phyloP scores from a whole-genome alignment of 805 yeast genomes.

The Myxozyma mucilagina region DNA sequence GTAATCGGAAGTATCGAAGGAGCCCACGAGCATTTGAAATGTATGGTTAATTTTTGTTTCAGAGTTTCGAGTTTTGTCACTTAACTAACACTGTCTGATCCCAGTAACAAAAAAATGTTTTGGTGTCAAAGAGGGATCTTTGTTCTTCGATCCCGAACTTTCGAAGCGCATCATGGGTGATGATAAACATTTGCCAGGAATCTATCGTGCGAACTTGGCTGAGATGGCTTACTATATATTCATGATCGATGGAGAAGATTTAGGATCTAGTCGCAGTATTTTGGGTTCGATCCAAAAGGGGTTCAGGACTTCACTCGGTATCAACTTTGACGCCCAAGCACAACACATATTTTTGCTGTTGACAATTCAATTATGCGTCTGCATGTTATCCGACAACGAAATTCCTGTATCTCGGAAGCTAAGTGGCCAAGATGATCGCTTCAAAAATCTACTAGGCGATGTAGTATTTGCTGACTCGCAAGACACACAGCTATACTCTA shows the following conservation, averaged over 20 bases:
- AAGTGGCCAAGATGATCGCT: not conserved
- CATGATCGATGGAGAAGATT: not conserved
- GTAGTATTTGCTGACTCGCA: not conserved
- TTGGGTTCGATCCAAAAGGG: not conserved
- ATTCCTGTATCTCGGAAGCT: not conserved
- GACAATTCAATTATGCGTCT: not conserved
- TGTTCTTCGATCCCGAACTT: conserved; percentile 5
- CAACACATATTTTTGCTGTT: not conserved
- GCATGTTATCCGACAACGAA: not conserved
- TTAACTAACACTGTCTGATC: not conserved
- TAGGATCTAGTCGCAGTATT: not conserved
- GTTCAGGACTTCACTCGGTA: not conserved
- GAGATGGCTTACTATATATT: conserved; percentile 4
- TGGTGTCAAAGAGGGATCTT: not conserved
- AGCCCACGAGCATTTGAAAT: not conserved
- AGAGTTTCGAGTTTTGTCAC: not conserved
- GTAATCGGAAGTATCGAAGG: not conserved
- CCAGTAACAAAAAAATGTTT: conserved; percentile 1
- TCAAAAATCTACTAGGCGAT: not conserved
- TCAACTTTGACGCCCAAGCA: not conserved
- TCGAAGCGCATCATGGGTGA: not conserved
- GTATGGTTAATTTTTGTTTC: not conserved
- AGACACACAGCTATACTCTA: not conserved
- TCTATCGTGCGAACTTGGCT: conserved; percentile 11
- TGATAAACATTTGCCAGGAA: not conserved